A percentile compares a stretch with the other conserved stretches of the same genome.
phyloP scores from a whole-genome alignment of 768 basidiomycete genomes.

The Panus rudis region DNA sequence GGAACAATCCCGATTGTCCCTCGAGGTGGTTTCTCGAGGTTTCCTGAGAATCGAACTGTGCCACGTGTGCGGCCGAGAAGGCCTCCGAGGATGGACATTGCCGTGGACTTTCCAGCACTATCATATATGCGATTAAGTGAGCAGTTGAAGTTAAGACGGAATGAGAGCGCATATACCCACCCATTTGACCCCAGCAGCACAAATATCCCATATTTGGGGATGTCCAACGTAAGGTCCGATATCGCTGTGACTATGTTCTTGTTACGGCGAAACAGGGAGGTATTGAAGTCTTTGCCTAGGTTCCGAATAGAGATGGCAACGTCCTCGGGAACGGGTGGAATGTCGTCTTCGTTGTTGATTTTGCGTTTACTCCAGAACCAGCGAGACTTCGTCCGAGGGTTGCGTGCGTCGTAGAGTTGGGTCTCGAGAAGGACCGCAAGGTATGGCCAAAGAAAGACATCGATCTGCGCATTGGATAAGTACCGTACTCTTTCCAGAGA shows the following conservation, averaged over 20 bases:
- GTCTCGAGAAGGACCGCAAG: slow-evolving; percentile 55
- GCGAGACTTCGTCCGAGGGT: slow-evolving; percentile 20
- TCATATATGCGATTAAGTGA: neutral
- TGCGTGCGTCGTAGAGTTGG: slow-evolving; percentile 51
- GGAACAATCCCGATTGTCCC: slow-evolving; percentile 73
- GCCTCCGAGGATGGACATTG: slow-evolving; percentile 59
- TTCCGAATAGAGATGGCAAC: slow-evolving; percentile 57
- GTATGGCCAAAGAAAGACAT: slow-evolving; percentile 70
- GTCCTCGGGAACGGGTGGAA: slow-evolving; percentile 26
- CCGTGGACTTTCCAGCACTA: slow-evolving; percentile 75
- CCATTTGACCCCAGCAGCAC: slow-evolving; percentile 72
- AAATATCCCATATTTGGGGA: slow-evolving; percentile 71
- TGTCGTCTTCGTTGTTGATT: no score
- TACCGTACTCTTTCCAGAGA: no score
- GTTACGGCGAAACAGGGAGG: slow-evolving; percentile 39
- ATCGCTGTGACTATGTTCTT: slow-evolving; percentile 54
- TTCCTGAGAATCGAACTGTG: slow-evolving; percentile 47
- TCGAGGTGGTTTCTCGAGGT: slow-evolving; percentile 44
- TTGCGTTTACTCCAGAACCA: slow-evolving; percentile 20
- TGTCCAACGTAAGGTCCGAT: slow-evolving; percentile 54
- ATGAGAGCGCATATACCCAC: slow-evolving; percentile 19
- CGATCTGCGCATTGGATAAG: slow-evolving; percentile 35
- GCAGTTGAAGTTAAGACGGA: neutral
- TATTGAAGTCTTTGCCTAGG: slow-evolving; percentile 51
- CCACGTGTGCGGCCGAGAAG: slow-evolving; percentile 55